Evolutionary conservation across 345 rosid genomes (phyloP).

Genomic region (Syzygium aromaticum): DNA sequence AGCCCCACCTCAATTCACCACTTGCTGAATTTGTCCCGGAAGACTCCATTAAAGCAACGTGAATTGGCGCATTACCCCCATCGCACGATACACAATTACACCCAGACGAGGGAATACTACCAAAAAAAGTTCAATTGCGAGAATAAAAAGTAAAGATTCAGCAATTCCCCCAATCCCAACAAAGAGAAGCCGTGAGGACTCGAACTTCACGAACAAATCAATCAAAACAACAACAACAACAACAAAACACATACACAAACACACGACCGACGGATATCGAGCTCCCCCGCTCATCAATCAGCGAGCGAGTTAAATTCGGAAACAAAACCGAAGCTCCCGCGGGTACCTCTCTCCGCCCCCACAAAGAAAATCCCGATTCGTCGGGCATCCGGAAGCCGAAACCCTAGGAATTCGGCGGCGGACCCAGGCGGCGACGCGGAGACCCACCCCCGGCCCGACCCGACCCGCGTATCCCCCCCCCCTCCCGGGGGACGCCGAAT

Average conservation of each 20-base stretch:
- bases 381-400: background rate
- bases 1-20: background rate
- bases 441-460: background rate
- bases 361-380: background rate
- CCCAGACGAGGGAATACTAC: background rate
- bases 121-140: background rate
- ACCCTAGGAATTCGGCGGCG: background rate
- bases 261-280: background rate
- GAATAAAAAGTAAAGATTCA: background rate
- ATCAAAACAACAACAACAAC: background rate
- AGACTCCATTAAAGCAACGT: background rate
- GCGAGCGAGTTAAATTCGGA: background rate
- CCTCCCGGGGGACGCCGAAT: too few relatives aligned
- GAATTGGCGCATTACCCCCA: background rate
- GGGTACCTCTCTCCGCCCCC: background rate
- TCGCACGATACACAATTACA: background rate
- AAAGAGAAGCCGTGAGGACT: background rate
- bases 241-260: background rate
- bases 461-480: background rate
- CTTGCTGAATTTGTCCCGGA: background rate
- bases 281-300: background rate
- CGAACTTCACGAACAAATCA: background rate
- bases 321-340: background rate
- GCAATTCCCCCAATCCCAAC: background rate
- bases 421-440: background rate